These are phyloP conservation scores for Decorospora gaudefroyi DNA, from an alignment of 2,329 filamentous ascomycete genomes.

Conservation along the genomic window DNA sequence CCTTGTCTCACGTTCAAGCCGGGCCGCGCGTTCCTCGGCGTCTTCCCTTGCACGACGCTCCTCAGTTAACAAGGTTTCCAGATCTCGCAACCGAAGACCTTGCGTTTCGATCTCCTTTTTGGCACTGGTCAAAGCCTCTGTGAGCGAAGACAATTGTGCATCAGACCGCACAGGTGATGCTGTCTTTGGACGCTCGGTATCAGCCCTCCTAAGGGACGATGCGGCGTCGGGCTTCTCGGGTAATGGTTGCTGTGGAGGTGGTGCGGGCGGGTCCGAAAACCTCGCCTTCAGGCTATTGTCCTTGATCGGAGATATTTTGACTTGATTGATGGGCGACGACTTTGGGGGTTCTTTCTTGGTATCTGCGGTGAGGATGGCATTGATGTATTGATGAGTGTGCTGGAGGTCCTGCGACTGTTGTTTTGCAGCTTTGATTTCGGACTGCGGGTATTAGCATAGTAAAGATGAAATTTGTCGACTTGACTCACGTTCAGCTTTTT, in stretches of 20 bases:
- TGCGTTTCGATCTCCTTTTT: slow-evolving; percentile 89
- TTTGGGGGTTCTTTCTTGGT: slow-evolving; percentile 58
- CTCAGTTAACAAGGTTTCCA: slow-evolving; percentile 76
- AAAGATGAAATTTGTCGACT: neutral
- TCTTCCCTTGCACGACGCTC: slow-evolving; percentile 81
- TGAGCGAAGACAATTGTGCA: slow-evolving; percentile 80
- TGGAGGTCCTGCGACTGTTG: slow-evolving; percentile 85
- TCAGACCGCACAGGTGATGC: slow-evolving; percentile 65
- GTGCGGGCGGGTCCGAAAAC: slow-evolving; percentile 91
- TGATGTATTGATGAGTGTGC: slow-evolving; percentile 80
- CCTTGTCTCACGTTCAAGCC: slow-evolving; percentile 65
- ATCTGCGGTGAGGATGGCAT: slow-evolving; percentile 74
- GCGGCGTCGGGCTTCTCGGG: slow-evolving; percentile 85
- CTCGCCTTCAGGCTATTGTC: slow-evolving; percentile 71
- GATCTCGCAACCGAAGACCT: slow-evolving; percentile 73
- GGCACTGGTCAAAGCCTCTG: slow-evolving; percentile 80
- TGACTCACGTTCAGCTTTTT: slow-evolving; percentile 77
- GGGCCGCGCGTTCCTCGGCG: slow-evolving; percentile 80
- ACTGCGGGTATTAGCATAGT: slow-evolving; percentile 55
- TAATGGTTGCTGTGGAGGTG: slow-evolving; percentile 88
- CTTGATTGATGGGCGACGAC: slow-evolving; percentile 49
- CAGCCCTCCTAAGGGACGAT: slow-evolving; percentile 70
- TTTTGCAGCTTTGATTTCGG: slow-evolving; percentile 86
- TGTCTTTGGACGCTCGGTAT: slow-evolving; percentile 72
- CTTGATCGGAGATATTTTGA: slow-evolving; percentile 57